Evolutionary conservation across 208 protist genomes (phyloP).

Genomic region (Acanthamoeba triangularis): DNA sequence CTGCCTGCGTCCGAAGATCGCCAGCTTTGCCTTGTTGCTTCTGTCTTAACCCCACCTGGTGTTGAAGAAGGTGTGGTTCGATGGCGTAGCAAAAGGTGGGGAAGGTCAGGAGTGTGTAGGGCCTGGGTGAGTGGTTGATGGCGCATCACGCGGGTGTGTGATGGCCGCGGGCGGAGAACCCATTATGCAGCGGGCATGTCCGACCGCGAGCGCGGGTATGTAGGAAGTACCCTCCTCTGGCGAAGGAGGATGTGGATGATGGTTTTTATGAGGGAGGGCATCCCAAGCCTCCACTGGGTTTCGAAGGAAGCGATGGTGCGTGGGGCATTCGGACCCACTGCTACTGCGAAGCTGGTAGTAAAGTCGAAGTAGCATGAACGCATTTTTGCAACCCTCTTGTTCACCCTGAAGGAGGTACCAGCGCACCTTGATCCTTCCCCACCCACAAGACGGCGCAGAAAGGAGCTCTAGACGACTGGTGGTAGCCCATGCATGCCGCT

Average conservation of each 20-base stretch:
- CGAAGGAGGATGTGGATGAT: background rate
- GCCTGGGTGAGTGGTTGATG: background rate
- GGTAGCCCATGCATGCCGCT: too few relatives aligned
- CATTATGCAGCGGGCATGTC: background rate
- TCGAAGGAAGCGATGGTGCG: background rate
- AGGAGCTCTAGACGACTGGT: background rate
- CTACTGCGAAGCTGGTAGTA: background rate
- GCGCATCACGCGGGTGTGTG: background rate
- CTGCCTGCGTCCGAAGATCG: too few relatives aligned
- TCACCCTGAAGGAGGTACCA: background rate
- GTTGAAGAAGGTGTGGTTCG: too few relatives aligned
- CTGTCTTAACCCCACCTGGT: too few relatives aligned
- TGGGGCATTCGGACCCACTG: background rate
- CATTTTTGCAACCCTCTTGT: background rate
- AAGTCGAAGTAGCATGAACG: background rate
- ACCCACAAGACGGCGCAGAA: background rate
- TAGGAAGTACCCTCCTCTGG: background rate
- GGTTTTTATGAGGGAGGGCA: conserved; percentile 2
- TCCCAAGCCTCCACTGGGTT: background rate
- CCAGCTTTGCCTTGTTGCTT: too few relatives aligned
- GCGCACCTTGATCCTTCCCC: background rate
- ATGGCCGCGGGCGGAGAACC: too few relatives aligned
- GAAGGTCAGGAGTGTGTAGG: background rate
- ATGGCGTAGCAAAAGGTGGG: background rate
- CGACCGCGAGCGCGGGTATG: background rate